Conservation (phyloP, 2,329 filamentous ascomycete genomes). For the Cercospora zeina region DNA sequence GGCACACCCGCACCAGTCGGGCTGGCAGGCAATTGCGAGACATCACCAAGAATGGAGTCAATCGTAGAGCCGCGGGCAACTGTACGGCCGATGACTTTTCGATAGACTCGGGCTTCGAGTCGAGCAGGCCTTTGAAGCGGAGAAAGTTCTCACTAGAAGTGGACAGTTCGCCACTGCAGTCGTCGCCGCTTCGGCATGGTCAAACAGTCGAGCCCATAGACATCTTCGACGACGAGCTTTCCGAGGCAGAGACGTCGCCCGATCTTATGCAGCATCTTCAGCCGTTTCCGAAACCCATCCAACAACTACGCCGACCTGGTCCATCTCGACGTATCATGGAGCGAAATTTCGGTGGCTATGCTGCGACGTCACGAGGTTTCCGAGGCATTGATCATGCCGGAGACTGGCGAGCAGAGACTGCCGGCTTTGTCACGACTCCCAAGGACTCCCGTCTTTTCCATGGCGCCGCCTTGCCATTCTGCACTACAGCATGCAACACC, state of each 20-base stretch:
- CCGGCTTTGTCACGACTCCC: constrained; percentile 59
- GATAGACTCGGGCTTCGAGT: constrained; percentile 32
- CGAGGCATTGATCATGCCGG: constrained; percentile 45
- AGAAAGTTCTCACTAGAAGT: constrained; percentile 40
- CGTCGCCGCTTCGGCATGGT: constrained; percentile 50
- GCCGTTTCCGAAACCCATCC: constrained; percentile 47
- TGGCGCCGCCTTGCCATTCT: constrained; percentile 62
- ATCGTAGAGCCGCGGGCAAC: constrained; percentile 36
- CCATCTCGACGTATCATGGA: constrained; percentile 45
- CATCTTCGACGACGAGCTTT: constrained; percentile 31
- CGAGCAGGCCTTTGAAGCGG: constrained; percentile 34
- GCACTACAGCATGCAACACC: constrained; percentile 64
- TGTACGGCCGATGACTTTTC: constrained; percentile 23
- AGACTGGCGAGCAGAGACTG: constrained; percentile 61
- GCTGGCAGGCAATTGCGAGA: constrained; percentile 52
- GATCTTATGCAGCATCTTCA: constrained; percentile 45
- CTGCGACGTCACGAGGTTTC: constrained; percentile 44
- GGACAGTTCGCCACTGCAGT: constrained; percentile 52
- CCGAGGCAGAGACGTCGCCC: constrained; percentile 42
- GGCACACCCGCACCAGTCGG: constrained; percentile 38
- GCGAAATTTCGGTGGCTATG: constrained; percentile 50
- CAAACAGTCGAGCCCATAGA: constrained; percentile 26
- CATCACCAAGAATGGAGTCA: constrained; percentile 51
- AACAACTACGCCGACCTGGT: constrained; percentile 42
- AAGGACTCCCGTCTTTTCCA: constrained; percentile 55